phyloP scores from a whole-genome alignment of 768 basidiomycete genomes.

The Kwoniella shandongensis region DNA sequence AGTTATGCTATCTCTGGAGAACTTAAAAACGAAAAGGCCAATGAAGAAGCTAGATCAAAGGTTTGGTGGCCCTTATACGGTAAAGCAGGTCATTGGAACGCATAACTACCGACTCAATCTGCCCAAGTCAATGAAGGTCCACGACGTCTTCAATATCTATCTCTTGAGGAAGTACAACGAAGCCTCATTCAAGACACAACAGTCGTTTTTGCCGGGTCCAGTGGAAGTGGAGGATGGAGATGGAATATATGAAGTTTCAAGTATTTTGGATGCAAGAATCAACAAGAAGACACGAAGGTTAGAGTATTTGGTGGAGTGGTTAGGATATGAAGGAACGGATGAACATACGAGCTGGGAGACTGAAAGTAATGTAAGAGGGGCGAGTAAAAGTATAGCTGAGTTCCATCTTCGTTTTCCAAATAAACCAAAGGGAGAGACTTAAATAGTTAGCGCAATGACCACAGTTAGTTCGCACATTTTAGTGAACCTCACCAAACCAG shows the following conservation, averaged over 20 bases:
- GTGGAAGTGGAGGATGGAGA: not conserved
- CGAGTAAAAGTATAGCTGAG: too few species aligned
- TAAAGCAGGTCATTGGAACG: conserved; percentile 15
- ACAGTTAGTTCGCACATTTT: too few species aligned
- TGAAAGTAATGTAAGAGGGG: not conserved
- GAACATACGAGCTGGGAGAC: not conserved
- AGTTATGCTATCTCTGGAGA: conserved; percentile 22
- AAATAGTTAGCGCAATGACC: too few species aligned
- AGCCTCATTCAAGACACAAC: not conserved
- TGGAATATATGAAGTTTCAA: not conserved
- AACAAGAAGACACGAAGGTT: not conserved
- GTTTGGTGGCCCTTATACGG: conserved; percentile 26
- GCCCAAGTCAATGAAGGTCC: conserved; percentile 18
- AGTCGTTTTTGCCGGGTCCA: not conserved
- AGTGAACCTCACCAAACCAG: too few species aligned
- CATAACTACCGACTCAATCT: conserved; percentile 25
- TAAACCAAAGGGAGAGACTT: too few species aligned
- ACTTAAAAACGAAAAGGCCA: conserved; percentile 30
- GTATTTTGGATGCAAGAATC: not conserved
- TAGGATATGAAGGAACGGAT: not conserved
- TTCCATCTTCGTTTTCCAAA: too few species aligned
- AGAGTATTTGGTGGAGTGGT: not conserved
- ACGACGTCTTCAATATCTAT: conserved; percentile 35
- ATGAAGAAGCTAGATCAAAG: conserved; percentile 33
- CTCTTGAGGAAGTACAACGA: conserved; percentile 17